Percentiles rank a stretch among this genome's conserved stretches.
phyloP scores from a whole-genome alignment of 257 asterid species.

The Solanum corneliomulleri region DNA sequence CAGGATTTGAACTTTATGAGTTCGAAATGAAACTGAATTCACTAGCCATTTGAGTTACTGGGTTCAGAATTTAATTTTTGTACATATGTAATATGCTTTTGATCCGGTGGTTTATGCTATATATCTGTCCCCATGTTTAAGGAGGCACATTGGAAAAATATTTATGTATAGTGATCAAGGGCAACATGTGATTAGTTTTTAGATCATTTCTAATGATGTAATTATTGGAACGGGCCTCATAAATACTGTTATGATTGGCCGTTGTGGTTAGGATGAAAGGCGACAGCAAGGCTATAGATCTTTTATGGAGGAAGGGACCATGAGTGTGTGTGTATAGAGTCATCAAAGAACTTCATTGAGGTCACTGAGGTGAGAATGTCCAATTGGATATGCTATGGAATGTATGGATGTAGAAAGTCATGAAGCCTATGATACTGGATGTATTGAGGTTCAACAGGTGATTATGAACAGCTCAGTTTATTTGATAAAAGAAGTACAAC shows the following conservation, averaged over 20 bases:
- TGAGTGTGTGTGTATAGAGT: background rate
- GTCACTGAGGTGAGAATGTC: background rate
- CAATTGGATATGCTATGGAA: background rate
- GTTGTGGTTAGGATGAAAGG: background rate
- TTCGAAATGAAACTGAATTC: background rate
- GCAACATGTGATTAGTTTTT: background rate
- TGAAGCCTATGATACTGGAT: background rate
- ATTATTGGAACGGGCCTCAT: background rate
- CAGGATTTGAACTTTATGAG: background rate
- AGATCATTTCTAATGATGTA: background rate
- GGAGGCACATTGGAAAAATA: background rate
- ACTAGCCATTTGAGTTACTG: background rate
- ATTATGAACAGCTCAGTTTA: background rate
- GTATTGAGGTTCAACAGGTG: background rate
- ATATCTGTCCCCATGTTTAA: background rate
- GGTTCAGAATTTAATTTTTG: background rate
- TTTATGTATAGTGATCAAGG: background rate
- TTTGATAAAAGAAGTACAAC: background rate
- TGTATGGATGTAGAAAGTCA: background rate
- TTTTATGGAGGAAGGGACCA: background rate
- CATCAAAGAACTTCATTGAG: background rate
- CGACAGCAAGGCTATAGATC: background rate
- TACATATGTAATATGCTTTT: background rate
- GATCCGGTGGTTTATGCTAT: background rate
- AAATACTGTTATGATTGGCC: background rate